Base-by-base conservation (phyloP, 2,329 filamentous ascomycete species). In the Cladosporium sp. region DNA sequence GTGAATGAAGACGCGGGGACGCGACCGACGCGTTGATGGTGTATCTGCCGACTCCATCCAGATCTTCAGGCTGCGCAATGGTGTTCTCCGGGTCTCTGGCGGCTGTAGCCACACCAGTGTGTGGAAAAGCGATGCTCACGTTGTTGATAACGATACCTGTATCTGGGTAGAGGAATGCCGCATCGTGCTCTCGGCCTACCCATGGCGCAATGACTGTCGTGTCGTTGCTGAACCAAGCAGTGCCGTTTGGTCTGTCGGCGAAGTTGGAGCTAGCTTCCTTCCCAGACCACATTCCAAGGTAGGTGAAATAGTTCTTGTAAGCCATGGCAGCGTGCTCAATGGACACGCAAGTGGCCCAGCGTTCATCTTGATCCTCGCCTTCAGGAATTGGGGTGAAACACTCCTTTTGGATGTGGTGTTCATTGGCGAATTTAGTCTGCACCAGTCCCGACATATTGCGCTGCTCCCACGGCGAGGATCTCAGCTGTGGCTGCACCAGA, bases 41-140 rank as follows among this genome's bases (percentile, higher is more conserved):
- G 75, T 92, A 93, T 57, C 89, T 85, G 13, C 90, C 91, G 10
- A 91, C 82, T 0, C 89, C 90, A 59, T 82, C 79, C 2, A 83
- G 73, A 26, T 84, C 80, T 7, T 83, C 80, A 0, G 91, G 91
- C 70, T 94, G 91, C 10, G 91, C 76, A 32, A 95, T 91, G 0
- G 78, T 75, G 71, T 94, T 94, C 10, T 78, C 74, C 0, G 81
- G 77, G 69, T 89, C 81, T 10, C 81, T 84, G 0, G 89, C 88
- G 0, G 91, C 91, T 14, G 81, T 77, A 36, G 90, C 87, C 0
- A 95, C 83, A 0, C 89, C 87, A 0, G 88, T 82, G 70, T 95
- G 91, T 0, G 91, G 91, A 84, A 93, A 89, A 0, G 90, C 90
- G 69, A 93, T 82, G 0, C 89, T 91, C 28, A 92, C 86, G 68